phyloP scores from a whole-genome alignment of 2,329 filamentous ascomycete species.

The Hymenoscyphus repandus region DNA sequence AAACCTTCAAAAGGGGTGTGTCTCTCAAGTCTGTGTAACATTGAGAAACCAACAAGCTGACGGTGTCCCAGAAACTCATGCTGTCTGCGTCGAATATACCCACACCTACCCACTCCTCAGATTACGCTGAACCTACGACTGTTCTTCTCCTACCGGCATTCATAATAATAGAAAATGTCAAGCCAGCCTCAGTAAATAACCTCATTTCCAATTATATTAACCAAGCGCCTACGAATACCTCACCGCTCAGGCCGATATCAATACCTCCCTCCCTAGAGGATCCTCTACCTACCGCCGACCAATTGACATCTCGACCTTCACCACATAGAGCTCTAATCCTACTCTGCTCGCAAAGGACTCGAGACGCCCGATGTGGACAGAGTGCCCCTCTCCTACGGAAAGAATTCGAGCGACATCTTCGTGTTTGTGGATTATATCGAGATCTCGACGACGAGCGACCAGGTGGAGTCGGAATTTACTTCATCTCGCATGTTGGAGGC shows the following conservation, averaged over 20 bases:
- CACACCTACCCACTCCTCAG: constrained; percentile 60
- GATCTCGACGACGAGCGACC: constrained; percentile 85
- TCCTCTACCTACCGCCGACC: constrained; percentile 30
- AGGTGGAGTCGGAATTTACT: constrained; percentile 91
- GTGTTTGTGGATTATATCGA: constrained; percentile 76
- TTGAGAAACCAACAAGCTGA: constrained; percentile 17
- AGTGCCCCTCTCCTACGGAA: constrained; percentile 82
- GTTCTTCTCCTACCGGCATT: constrained; percentile 83
- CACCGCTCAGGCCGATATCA: constrained; percentile 57
- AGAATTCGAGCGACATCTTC: constrained; percentile 85
- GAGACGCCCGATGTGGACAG: constrained; percentile 91
- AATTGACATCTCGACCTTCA: constrained; percentile 57
- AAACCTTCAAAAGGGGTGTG: constrained; percentile 65
- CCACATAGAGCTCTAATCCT: constrained; percentile 85
- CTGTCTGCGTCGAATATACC: constrained; percentile 90
- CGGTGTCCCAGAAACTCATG: constrained; percentile 64
- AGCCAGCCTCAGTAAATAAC: constrained; percentile 64
- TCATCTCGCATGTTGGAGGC: constrained; percentile 92
- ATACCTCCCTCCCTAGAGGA: constrained; percentile 31
- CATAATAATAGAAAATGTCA: constrained; percentile 76
- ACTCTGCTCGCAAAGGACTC: constrained; percentile 90
- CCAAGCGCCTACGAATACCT: constrained; percentile 66
- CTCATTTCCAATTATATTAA: constrained; percentile 69
- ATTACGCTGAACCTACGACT: constrained; percentile 66
- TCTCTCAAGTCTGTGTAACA: neutral